Percentiles rank a stretch among this genome's conserved stretches.
phyloP scores from a whole-genome alignment of 202 grass and related monocot species.

The Carex sylvatica region DNA sequence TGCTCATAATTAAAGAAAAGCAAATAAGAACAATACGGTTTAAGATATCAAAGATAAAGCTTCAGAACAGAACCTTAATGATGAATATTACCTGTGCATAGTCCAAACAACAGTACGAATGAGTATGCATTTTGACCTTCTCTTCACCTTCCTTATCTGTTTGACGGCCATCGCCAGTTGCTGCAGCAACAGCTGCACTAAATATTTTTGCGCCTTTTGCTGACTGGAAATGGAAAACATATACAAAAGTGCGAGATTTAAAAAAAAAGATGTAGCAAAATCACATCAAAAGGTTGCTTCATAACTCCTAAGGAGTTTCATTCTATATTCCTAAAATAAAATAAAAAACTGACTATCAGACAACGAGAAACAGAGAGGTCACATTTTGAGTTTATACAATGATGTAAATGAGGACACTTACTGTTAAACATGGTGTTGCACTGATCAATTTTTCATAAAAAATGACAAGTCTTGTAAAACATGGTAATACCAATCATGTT shows the following conservation, averaged over 20 bases:
- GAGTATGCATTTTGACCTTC: conserved; percentile 90
- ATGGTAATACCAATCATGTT: background rate
- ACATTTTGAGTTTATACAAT: background rate
- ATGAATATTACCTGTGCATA: conserved; percentile 68
- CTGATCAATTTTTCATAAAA: background rate
- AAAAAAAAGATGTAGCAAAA: background rate
- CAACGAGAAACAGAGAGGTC: background rate
- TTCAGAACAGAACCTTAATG: background rate
- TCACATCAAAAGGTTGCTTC: background rate
- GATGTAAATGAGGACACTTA: background rate
- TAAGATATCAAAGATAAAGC: background rate
- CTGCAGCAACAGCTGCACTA: conserved; percentile 57
- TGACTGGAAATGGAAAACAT: conserved; percentile 39
- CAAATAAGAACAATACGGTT: conserved; percentile 23
- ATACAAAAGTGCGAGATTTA: conserved; percentile 1
- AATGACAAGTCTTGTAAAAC: background rate
- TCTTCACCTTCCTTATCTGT: conserved; percentile 80
- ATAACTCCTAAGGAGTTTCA: background rate
- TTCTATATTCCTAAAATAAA: background rate
- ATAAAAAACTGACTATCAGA: background rate
- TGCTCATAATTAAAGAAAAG: conserved; percentile 34
- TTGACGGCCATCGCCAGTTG: conserved; percentile 45
- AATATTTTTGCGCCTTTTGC: conserved; percentile 85
- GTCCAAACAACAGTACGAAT: conserved; percentile 98
- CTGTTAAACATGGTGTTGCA: background rate